Base-by-base conservation (phyloP, 73 alveolate species). In the Paramecium sonneborni region DNA sequence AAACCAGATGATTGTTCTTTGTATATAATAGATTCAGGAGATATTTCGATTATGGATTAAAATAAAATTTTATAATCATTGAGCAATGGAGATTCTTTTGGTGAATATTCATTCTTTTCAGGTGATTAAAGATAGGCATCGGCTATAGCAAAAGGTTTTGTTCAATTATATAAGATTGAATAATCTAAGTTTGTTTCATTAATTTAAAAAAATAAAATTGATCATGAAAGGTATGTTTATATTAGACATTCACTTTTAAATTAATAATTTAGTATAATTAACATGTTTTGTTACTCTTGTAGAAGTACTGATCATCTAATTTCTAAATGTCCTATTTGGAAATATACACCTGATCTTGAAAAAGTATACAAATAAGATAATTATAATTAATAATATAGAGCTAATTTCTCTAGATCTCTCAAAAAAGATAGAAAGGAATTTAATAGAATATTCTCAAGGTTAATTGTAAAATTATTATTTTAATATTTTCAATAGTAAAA, bases 281-380 rank as follows among this genome's bases (percentile, higher is more conserved):
- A 72, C 35, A 28, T 72, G 44, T 20, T 11, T 34, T 72, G 86
- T 18, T 72, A 72, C 24, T 32, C 58, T 12, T 72, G 86, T 34
- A 35, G 26, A 35, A 3, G 37, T 0, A 12, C 38, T 10, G 44
- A 72, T 35, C 86, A 72, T 18, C 35, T 72, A 34, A 72, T 72
- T 2, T 35, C 55, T 72, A 15, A 72, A 38, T 72, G 86, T 72
- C 57, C 86, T 3, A 28, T 35, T 35, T 72, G 55, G 57, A 37
- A 10, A 12, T 72, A 72, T 72, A 37, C 35, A 0, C 86, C 86
- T 5, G 86, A 72, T 72, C 57, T 72, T 7, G 86, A 72, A 37
- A 72, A 38, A 35, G 55, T 72, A 9, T 35, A n/a, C 57, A 72
- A 72, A 72, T 28, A 35, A 35, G 86, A 72, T 6, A 72, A 72